A percentile compares a stretch with the other conserved stretches of the same genome.
Conservation (phyloP, 1,284 basidiomycete genomes). For the Heterobasidion irregulare region DNA sequence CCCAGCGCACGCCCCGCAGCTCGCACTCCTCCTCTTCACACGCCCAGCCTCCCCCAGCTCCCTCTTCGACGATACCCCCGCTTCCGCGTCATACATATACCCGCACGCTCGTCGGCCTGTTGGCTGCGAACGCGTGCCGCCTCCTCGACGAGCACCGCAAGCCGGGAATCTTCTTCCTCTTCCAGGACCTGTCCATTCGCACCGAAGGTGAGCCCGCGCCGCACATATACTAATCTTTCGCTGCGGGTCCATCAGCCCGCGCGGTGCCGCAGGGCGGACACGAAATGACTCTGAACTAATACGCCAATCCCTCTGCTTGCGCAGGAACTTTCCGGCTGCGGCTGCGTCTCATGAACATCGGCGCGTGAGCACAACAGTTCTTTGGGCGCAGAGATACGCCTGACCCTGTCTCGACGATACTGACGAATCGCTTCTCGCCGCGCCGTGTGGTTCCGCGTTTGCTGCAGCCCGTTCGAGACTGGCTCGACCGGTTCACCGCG, state of each 20-base stretch:
- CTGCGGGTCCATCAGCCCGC: background rate
- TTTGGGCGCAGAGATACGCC: background rate
- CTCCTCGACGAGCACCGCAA: slow-evolving; percentile 77
- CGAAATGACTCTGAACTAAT: slow-evolving; percentile 5
- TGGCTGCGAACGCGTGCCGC: slow-evolving; percentile 78
- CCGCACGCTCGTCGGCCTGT: slow-evolving; percentile 81
- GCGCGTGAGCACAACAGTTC: slow-evolving; percentile 53
- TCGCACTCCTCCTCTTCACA: slow-evolving; percentile 16
- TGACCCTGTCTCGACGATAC: no score
- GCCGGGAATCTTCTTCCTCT: slow-evolving; percentile 81
- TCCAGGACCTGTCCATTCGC: slow-evolving; percentile 81
- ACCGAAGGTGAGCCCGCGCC: slow-evolving; percentile 58
- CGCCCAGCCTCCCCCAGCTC: slow-evolving; percentile 23
- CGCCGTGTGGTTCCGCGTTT: background rate
- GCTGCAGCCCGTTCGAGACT: background rate
- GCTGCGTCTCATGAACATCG: slow-evolving; percentile 78
- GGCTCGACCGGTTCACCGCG: slow-evolving; percentile 42
- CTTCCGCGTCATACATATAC: slow-evolving; percentile 65
- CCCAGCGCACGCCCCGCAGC: slow-evolving; percentile 22
- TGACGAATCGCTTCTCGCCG: background rate
- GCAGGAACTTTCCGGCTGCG: slow-evolving; percentile 69
- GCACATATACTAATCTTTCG: background rate
- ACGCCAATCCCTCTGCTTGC: background rate
- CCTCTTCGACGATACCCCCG: slow-evolving; percentile 28
- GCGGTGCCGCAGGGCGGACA: background rate